Evolutionary conservation across 1,284 basidiomycete species (phyloP).

Genomic region (Sanghuangporus weigelae): DNA sequence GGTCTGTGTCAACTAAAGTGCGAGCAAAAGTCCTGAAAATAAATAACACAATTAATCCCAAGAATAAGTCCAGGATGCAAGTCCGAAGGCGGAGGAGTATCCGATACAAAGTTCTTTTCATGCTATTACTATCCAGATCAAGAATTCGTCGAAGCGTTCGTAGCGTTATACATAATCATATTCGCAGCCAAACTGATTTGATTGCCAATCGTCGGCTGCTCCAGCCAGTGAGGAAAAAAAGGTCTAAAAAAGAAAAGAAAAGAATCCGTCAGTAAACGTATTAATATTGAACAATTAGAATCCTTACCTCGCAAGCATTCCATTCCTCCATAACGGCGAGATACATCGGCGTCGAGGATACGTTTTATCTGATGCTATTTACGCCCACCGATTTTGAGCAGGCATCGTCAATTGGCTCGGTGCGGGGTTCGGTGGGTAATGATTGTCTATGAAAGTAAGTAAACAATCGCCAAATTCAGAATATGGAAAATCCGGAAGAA

Average conservation of each 20-base stretch:
- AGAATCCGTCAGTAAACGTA: too few relatives aligned
- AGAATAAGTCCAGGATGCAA: background rate
- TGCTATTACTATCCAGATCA: background rate
- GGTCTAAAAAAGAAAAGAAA: background rate
- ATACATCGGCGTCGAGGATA: constrained; percentile 32
- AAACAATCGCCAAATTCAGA: too few relatives aligned
- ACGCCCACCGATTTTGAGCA: constrained; percentile 35
- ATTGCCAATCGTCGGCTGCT: constrained; percentile 26
- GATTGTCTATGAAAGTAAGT: constrained; percentile 29
- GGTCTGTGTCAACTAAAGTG: too few relatives aligned
- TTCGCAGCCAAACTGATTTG: constrained; percentile 25
- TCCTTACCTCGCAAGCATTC: constrained; percentile 31
- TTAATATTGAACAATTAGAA: too few relatives aligned
- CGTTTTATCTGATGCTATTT: constrained; percentile 32
- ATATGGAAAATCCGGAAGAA: too few relatives aligned
- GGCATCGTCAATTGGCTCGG: constrained; percentile 43
- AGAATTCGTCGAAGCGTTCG: constrained; percentile 4
- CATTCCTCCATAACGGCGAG: constrained; percentile 44
- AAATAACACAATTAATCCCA: too few relatives aligned
- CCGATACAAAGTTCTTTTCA: background rate
- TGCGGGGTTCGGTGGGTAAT: constrained; percentile 36
- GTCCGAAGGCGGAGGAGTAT: background rate
- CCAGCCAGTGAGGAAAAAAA: too few relatives aligned
- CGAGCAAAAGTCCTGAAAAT: too few relatives aligned
- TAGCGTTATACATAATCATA: constrained; percentile 29